phyloP scores from a whole-genome alignment of 75 land plant species.

The Sequoia sempervirens region DNA sequence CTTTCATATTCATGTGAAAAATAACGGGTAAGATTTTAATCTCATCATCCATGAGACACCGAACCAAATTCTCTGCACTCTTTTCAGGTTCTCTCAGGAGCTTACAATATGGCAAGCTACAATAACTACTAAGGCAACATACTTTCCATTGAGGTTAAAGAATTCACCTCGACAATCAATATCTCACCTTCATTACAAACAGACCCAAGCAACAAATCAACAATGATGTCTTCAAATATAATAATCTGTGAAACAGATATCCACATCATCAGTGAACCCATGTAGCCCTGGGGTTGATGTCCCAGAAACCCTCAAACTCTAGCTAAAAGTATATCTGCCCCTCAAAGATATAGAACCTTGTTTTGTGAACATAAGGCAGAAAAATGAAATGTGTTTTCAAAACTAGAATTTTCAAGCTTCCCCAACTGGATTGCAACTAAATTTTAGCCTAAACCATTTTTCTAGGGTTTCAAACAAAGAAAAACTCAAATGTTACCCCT shows the following conservation, averaged over 20 bases:
- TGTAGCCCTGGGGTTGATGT: no score
- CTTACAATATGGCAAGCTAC: slow-evolving; percentile 66
- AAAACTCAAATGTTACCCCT: no score
- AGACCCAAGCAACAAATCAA: neutral
- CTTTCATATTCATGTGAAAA: slow-evolving; percentile 55
- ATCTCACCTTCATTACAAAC: slow-evolving; percentile 10
- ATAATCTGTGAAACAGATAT: neutral
- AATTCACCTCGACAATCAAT: slow-evolving; percentile 67
- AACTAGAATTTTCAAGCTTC: no score
- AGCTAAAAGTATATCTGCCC: no score
- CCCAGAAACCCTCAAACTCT: no score
- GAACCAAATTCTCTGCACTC: slow-evolving; percentile 85
- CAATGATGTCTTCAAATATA: neutral
- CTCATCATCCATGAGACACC: slow-evolving; percentile 84
- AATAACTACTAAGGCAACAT: slow-evolving; percentile 71
- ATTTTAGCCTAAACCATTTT: no score
- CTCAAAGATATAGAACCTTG: no score
- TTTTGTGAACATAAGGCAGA: no score
- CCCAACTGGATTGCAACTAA: no score
- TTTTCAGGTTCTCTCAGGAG: slow-evolving; percentile 58
- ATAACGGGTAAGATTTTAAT: slow-evolving; percentile 75
- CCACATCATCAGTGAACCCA: no score
- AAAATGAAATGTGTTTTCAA: no score
- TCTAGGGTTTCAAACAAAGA: no score
- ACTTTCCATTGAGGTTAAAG: slow-evolving; percentile 79